These are phyloP conservation scores for Aspergillus phoenicis DNA, from an alignment of 2,329 filamentous ascomycete species.

Conservation along the genomic window DNA sequence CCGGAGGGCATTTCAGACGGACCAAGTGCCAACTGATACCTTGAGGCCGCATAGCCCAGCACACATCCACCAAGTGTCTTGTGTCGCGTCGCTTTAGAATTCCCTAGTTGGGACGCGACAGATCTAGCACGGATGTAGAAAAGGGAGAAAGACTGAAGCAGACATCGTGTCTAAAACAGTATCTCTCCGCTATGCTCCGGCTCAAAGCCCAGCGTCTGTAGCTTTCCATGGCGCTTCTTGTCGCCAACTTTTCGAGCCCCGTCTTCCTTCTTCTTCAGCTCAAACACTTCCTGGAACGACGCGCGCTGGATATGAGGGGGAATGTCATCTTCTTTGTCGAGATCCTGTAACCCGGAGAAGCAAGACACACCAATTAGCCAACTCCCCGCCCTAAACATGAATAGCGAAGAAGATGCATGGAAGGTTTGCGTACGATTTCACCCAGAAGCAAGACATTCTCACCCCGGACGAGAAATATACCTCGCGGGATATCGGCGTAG, in stretches of 20 bases:
- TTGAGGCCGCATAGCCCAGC: background rate
- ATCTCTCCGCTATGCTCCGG: constrained; percentile 79
- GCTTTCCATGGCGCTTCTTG: constrained; percentile 70
- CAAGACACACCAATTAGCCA: background rate
- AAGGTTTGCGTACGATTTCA: constrained; percentile 66
- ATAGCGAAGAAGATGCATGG: background rate
- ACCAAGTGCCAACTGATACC: constrained; percentile 1
- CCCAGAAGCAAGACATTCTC: constrained; percentile 96
- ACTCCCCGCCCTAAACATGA: background rate
- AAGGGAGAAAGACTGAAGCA: constrained; percentile 7
- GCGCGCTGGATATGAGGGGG: constrained; percentile 69
- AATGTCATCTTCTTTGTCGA: constrained; percentile 91
- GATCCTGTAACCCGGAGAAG: constrained; percentile 58
- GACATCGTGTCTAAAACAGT: constrained; percentile 58
- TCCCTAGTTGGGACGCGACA: constrained; percentile 4
- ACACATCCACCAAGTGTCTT: constrained; percentile 1
- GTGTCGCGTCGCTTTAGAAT: background rate
- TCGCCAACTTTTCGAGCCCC: constrained; percentile 70
- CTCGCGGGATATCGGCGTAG: constrained; percentile 82
- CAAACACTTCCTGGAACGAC: constrained; percentile 69
- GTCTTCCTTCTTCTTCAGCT: constrained; percentile 72
- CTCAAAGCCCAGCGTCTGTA: constrained; percentile 81
- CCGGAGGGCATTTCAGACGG: constrained; percentile 4
- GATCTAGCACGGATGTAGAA: constrained; percentile 4
- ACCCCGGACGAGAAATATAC: constrained; percentile 87